Evolutionary conservation across 2,329 filamentous ascomycete species (phyloP).

Genomic region (Zymoseptoria passerinii): DNA sequence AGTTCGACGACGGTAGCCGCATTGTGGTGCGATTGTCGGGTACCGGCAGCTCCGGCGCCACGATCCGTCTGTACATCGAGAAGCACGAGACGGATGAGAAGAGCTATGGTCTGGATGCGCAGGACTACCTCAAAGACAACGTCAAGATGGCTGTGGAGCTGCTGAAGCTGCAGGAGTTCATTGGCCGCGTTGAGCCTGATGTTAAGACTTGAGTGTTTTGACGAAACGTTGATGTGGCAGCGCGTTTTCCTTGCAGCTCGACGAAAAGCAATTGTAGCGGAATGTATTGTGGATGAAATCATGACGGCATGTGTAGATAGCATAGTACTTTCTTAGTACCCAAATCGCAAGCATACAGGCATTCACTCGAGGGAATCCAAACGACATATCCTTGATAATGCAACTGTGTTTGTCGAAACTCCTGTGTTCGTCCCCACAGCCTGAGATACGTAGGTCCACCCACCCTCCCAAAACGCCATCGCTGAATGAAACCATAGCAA

Average conservation of each 20-base stretch:
- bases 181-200: slow-evolving; percentile 86
- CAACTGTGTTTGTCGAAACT: too few species aligned
- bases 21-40: slow-evolving; percentile 93
- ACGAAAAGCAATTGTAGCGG: background rate
- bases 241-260: background rate
- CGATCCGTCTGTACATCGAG: slow-evolving; percentile 94
- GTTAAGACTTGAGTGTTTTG: slow-evolving; percentile 69
- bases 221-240: background rate
- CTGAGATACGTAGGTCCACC: background rate
- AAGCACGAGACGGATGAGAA: slow-evolving; percentile 78
- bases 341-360: background rate
- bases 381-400: too few species aligned
- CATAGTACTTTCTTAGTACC: background rate
- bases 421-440: background rate
- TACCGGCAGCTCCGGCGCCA: slow-evolving; percentile 89
- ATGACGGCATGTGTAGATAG: background rate
- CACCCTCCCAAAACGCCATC: background rate
- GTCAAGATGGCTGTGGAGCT: slow-evolving; percentile 77
- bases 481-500: background rate
- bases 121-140: slow-evolving; percentile 88
- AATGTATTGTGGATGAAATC: background rate
- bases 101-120: slow-evolving; percentile 72
- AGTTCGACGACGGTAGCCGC: slow-evolving; percentile 88
- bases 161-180: slow-evolving; percentile 86
- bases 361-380: background rate